Evolutionary conservation across 2,329 filamentous ascomycete species (phyloP).

Genomic region (Penicillium sp.): DNA sequence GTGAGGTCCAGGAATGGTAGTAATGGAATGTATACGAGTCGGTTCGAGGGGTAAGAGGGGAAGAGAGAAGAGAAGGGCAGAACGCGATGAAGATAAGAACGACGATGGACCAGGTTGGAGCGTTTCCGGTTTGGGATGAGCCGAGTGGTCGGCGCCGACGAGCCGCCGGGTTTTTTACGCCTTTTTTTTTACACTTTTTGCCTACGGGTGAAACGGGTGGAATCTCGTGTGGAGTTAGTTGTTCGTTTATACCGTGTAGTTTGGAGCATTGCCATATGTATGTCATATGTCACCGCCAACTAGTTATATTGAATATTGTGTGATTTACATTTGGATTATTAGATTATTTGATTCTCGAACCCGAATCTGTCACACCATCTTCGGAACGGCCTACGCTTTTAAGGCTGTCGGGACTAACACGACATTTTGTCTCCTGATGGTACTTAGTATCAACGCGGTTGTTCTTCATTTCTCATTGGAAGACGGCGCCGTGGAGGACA

Average conservation of each 20-base stretch:
- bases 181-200: not conserved
- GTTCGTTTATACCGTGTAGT: constrained; percentile 5
- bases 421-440: not conserved
- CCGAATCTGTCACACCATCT: constrained; percentile 6
- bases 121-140: constrained; percentile 27
- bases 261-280: constrained; percentile 2
- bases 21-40: constrained; percentile 11
- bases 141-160: constrained; percentile 26
- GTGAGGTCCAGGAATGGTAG: constrained; percentile 4
- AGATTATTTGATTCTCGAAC: not conserved
- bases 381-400: not conserved
- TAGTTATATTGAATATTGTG: not conserved
- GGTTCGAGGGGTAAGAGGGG: constrained; percentile 15
- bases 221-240: constrained; percentile 1
- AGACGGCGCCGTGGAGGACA: constrained; percentile 22
- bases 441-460: not conserved
- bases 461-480: constrained; percentile 19
- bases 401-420: not conserved
- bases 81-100: constrained; percentile 23
- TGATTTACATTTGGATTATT: not conserved
- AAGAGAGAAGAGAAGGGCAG: constrained; percentile 18
- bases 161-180: not conserved
- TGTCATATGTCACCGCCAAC: not conserved
- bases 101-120: constrained; percentile 10
- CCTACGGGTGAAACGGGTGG: not conserved